Conservation (phyloP, 1,139 yeast genomes). For the Hyphopichia buzzinii region DNA sequence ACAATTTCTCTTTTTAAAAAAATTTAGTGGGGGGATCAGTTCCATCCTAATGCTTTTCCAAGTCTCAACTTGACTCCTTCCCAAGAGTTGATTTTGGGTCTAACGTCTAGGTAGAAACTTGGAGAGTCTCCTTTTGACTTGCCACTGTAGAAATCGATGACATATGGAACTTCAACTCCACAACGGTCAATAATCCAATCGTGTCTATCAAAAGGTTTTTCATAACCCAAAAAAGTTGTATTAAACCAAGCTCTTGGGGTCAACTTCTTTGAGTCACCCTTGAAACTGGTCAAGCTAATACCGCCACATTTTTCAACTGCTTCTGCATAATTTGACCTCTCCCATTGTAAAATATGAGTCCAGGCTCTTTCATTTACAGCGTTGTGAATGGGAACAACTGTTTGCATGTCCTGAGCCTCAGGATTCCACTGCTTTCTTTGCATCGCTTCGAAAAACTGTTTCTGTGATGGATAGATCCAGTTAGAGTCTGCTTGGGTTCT, state of each 20-base stretch:
- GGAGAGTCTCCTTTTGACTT: slow-evolving; percentile 53
- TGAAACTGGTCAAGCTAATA: slow-evolving; percentile 76
- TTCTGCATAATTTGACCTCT: slow-evolving; percentile 56
- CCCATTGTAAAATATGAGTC: slow-evolving; percentile 85
- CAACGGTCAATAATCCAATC: slow-evolving; percentile 94
- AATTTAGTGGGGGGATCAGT: neutral
- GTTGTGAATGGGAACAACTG: slow-evolving; percentile 92
- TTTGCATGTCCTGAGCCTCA: slow-evolving; percentile 74
- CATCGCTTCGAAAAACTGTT: slow-evolving; percentile 95
- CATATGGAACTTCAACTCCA: slow-evolving; percentile 81
- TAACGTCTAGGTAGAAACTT: slow-evolving; percentile 72
- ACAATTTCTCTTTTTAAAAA: neutral
- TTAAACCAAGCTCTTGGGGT: slow-evolving; percentile 90
- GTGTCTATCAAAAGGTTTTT: slow-evolving; percentile 90
- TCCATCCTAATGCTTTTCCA: slow-evolving; percentile 52
- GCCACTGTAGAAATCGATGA: slow-evolving; percentile 86
- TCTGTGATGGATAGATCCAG: slow-evolving; percentile 96
- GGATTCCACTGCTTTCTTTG: slow-evolving; percentile 87
- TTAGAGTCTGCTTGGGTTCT: slow-evolving; percentile 61
- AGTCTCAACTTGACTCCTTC: slow-evolving; percentile 79
- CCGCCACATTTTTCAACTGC: slow-evolving; percentile 65
- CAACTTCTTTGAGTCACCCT: slow-evolving; percentile 80
- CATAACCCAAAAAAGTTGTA: slow-evolving; percentile 56
- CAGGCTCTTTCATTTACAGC: slow-evolving; percentile 93
- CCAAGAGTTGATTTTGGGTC: slow-evolving; percentile 80